Conservation (phyloP, 2,329 filamentous ascomycete species). For the Fusarium liriodendri region DNA sequence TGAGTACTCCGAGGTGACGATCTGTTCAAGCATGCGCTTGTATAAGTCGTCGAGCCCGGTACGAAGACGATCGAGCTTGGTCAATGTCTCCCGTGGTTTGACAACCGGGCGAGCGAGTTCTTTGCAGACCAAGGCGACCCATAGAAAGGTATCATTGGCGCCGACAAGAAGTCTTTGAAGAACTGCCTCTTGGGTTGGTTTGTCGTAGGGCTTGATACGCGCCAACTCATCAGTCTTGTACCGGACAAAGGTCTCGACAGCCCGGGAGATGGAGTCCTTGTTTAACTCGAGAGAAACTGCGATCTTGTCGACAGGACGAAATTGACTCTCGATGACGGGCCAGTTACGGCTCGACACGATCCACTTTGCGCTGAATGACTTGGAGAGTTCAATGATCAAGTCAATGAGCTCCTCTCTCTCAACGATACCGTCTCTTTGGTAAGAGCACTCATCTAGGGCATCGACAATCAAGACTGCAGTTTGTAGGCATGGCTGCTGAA, state of each 20-base stretch:
- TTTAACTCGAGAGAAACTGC: conserved; percentile 53
- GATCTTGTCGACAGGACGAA: conserved; percentile 49
- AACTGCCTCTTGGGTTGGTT: conserved; percentile 6
- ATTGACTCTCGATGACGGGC: conserved; percentile 48
- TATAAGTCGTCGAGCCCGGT: conserved; percentile 52
- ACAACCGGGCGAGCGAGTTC: conserved; percentile 10
- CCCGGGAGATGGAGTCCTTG: conserved; percentile 44
- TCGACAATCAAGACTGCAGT: conserved; percentile 54
- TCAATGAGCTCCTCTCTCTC: conserved; percentile 48
- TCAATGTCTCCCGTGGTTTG: conserved; percentile 14
- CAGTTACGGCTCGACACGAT: conserved; percentile 54
- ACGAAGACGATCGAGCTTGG: conserved; percentile 43
- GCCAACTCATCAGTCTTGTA: conserved; percentile 48
- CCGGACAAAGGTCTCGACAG: conserved; percentile 51
- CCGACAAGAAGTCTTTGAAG: conserved; percentile 41
- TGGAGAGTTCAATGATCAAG: conserved; percentile 15
- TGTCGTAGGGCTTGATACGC: conserved; percentile 19
- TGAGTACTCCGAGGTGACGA: conserved; percentile 43
- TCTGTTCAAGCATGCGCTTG: conserved; percentile 50
- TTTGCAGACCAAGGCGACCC: conserved; percentile 40
- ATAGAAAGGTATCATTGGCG: conserved; percentile 50
- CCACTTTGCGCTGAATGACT: conserved; percentile 48
- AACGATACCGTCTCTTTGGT: not conserved
- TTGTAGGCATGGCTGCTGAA: conserved; percentile 36
- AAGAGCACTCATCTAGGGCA: conserved; percentile 58